Evolutionary conservation across 306 rosid species (phyloP).

Genomic region (Trifolium subterraneum): DNA sequence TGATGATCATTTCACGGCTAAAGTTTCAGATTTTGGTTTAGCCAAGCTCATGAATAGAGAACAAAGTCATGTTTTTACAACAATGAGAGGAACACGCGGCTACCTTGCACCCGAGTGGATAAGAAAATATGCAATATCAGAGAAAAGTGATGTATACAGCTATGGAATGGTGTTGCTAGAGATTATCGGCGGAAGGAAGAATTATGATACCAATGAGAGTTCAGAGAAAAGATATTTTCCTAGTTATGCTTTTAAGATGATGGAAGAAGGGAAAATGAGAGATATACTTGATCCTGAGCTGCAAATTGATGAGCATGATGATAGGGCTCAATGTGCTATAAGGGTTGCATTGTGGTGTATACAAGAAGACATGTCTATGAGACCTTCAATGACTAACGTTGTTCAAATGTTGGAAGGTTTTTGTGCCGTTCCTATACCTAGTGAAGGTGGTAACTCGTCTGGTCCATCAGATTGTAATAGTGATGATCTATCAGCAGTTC

Average conservation of each 20-base stretch:
- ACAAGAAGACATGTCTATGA: conserved; percentile 82
- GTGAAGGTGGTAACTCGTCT: conserved; percentile 73
- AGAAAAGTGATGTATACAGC: conserved; percentile 92
- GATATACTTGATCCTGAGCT: conserved; percentile 61
- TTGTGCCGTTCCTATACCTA: conserved; percentile 55
- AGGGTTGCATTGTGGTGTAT: conserved; percentile 90
- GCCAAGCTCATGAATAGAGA: conserved; percentile 88
- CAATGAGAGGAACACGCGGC: conserved; percentile 85
- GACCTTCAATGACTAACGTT: conserved; percentile 89
- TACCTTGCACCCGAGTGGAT: conserved; percentile 97
- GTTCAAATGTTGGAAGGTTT: conserved; percentile 94
- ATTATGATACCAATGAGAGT: conserved; percentile 59
- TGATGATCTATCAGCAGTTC: conserved; percentile 71
- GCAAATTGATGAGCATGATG: conserved; percentile 47
- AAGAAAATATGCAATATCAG: conserved; percentile 90
- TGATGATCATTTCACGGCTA: conserved; percentile 70
- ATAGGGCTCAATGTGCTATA: conserved; percentile 55
- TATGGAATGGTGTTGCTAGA: conserved; percentile 89
- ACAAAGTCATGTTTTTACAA: conserved; percentile 93
- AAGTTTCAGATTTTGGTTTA: conserved; percentile 89
- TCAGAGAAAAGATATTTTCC: conserved; percentile 87
- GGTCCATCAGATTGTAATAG: conserved; percentile 80
- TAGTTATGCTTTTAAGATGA: conserved; percentile 71
- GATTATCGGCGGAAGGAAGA: conserved; percentile 89
- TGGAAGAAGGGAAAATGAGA: conserved; percentile 79